Conservation (phyloP, 805 yeast species). For the Wickerhamiella bombiphila region DNA sequence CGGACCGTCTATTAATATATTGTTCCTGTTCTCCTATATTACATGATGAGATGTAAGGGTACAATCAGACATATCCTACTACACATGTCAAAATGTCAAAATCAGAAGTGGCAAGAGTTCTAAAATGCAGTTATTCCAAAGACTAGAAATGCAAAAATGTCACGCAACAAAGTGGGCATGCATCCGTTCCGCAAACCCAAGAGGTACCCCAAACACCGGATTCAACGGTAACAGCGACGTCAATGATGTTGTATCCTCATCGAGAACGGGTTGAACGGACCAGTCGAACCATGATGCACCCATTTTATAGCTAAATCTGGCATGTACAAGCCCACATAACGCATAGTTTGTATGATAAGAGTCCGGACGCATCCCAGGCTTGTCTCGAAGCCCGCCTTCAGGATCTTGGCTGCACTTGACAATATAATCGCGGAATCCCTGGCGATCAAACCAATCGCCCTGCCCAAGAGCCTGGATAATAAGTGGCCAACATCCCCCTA, state of each 20-base stretch:
- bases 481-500: constrained; percentile 61
- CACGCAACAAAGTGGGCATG: constrained; percentile 4
- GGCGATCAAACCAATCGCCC: constrained; percentile 24
- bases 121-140: too few relatives aligned
- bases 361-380: constrained; percentile 71
- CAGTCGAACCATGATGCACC: constrained; percentile 23
- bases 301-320: constrained; percentile 31
- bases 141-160: not conserved
- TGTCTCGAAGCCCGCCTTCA: constrained; percentile 71
- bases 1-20: too few relatives aligned
- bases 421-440: constrained; percentile 47
- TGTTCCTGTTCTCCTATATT: too few relatives aligned
- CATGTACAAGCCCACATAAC: constrained; percentile 54
- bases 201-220: constrained; percentile 48
- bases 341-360: constrained; percentile 85
- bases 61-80: too few relatives aligned
- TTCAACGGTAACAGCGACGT: constrained; percentile 4
- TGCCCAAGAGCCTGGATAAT: constrained; percentile 35
- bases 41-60: too few relatives aligned
- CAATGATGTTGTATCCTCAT: too few relatives aligned
- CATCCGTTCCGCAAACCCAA: constrained; percentile 27
- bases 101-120: too few relatives aligned
- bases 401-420: constrained; percentile 59
- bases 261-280: constrained; percentile 9
- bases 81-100: too few relatives aligned